A percentile compares a stretch with the other conserved stretches of the same genome.
phyloP scores from a whole-genome alignment of 169 alveolate genomes.

The Eimeria maxima region DNA sequence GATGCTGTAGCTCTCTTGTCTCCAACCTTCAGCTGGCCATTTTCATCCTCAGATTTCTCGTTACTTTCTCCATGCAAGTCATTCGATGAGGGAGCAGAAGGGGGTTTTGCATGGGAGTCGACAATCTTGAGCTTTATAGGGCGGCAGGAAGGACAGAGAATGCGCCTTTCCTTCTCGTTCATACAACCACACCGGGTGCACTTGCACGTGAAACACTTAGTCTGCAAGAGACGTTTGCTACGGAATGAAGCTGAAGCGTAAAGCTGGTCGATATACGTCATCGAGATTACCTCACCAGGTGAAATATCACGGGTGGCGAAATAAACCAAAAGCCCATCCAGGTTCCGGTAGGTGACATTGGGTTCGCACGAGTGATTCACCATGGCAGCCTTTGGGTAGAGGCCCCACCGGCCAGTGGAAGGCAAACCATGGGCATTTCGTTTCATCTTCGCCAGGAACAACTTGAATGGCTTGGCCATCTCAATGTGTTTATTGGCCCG shows the following conservation, averaged over 20 bases:
- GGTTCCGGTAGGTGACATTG: constrained; percentile 80
- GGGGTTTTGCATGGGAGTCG: constrained; percentile 14
- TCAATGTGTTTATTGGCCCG: constrained; percentile 28
- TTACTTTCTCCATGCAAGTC: neutral
- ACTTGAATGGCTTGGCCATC: constrained; percentile 59
- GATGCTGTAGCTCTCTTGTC: neutral
- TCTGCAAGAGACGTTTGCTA: constrained; percentile 78
- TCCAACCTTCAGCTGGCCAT: neutral
- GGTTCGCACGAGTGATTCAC: constrained; percentile 80
- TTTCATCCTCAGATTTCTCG: neutral
- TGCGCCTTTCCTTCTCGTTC: constrained; percentile 58
- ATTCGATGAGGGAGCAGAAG: neutral
- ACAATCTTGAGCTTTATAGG: constrained; percentile 71
- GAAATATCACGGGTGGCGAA: constrained; percentile 77
- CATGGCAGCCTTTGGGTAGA: constrained; percentile 76
- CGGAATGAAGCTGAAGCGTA: constrained; percentile 76
- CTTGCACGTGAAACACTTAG: constrained; percentile 74
- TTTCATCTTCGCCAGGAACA: constrained; percentile 74
- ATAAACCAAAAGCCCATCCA: constrained; percentile 78
- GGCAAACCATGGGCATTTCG: constrained; percentile 74
- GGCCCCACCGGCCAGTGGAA: constrained; percentile 70
- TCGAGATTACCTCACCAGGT: constrained; percentile 26
- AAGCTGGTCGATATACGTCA: constrained; percentile 79
- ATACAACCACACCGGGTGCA: constrained; percentile 73
- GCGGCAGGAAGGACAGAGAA: constrained; percentile 81